Percentiles rank a stretch among this genome's conserved stretches.
phyloP scores from a whole-genome alignment of 2,329 filamentous ascomycete species.

The Cladosporium cucumerinum region DNA sequence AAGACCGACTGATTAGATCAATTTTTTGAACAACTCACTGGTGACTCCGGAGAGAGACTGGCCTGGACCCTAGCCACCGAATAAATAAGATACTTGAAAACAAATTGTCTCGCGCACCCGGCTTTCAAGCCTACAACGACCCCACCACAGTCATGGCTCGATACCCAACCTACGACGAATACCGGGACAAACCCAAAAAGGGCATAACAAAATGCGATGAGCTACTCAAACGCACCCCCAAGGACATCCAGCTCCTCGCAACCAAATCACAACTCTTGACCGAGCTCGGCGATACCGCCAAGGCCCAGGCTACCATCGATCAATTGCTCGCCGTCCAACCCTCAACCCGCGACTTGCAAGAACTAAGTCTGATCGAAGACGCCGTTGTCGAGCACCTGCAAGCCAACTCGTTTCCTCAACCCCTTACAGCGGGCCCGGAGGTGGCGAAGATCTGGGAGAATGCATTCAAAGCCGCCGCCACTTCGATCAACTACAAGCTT shows the following conservation, averaged over 20 bases:
- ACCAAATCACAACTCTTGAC: conserved; percentile 33
- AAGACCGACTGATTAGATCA: not conserved
- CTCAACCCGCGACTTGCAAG: conserved; percentile 27
- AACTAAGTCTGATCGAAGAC: conserved; percentile 30
- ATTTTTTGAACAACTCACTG: not conserved
- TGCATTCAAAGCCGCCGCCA: conserved; percentile 27
- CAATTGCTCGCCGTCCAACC: conserved; percentile 25
- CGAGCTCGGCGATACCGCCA: conserved; percentile 21
- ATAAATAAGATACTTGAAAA: not conserved
- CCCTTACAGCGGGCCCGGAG: conserved; percentile 27
- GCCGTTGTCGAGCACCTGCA: conserved; percentile 26
- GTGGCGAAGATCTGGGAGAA: conserved; percentile 34
- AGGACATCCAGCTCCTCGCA: conserved; percentile 28
- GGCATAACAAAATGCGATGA: conserved; percentile 35
- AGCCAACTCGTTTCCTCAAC: conserved; percentile 27
- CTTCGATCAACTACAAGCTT: conserved; percentile 25
- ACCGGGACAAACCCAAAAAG: conserved; percentile 29
- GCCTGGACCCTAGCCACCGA: not conserved
- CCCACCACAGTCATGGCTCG: conserved; percentile 28
- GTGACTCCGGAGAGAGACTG: not conserved
- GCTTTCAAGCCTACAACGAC: not conserved
- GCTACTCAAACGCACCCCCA: conserved; percentile 30
- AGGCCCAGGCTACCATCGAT: conserved; percentile 24
- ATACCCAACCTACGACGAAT: conserved; percentile 35
- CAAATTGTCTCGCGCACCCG: not conserved